Conservation (phyloP, 495 filamentous ascomycete species). For the Aspergillus homomorphus region DNA sequence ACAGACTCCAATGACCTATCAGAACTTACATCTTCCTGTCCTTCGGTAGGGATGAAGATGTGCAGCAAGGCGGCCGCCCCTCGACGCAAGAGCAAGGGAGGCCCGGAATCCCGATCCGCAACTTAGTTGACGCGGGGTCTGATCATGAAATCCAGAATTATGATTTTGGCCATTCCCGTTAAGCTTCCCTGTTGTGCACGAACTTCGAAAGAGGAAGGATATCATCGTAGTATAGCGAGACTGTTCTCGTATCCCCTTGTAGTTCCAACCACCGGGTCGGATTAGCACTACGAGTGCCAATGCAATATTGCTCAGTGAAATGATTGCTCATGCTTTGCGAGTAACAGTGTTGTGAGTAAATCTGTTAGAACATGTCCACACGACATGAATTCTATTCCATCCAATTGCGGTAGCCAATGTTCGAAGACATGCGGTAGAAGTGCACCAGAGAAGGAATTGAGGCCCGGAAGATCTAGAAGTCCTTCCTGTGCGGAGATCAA, state of each 20-base stretch:
- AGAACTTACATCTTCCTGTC: slow-evolving; percentile 43
- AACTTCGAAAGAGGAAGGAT: background rate
- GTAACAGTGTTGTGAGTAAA: no score
- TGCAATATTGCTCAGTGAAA: background rate
- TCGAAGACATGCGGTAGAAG: no score
- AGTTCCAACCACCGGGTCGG: background rate
- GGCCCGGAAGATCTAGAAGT: background rate
- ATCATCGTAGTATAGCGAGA: background rate
- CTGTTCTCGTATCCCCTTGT: background rate
- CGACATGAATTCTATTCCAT: no score
- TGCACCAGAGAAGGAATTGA: background rate
- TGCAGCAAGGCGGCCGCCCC: slow-evolving; percentile 41
- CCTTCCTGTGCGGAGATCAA: background rate
- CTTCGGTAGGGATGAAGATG: slow-evolving; percentile 40
- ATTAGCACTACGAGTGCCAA: background rate
- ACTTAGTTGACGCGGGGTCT: slow-evolving; percentile 7
- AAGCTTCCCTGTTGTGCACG: background rate
- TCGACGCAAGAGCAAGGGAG: slow-evolving; percentile 38
- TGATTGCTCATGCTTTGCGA: background rate
- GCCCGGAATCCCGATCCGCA: slow-evolving; percentile 22
- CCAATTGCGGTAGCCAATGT: no score
- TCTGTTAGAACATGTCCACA: no score
- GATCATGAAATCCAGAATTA: background rate
- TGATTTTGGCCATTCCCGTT: background rate
- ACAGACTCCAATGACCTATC: slow-evolving; percentile 44